phyloP scores from a whole-genome alignment of 148 eudicot genomes.

The Rhododendron kiyosumense region DNA sequence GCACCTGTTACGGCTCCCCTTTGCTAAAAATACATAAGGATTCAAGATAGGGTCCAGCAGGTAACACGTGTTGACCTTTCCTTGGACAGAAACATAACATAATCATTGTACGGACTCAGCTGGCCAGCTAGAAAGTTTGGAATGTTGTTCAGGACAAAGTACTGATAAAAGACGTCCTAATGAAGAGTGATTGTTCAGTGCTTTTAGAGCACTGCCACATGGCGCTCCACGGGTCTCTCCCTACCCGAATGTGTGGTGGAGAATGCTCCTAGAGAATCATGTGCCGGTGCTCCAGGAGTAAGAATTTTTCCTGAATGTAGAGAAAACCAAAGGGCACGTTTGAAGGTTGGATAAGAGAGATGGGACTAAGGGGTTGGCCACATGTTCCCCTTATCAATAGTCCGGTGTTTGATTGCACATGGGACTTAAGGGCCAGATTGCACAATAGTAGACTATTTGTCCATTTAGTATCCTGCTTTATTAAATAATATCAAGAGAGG shows the following conservation, averaged over 20 bases:
- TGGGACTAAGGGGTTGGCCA: neutral
- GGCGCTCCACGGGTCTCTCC: no score
- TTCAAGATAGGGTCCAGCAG: conserved; percentile 11
- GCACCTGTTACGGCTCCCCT: neutral
- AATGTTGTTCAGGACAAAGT: conserved; percentile 44
- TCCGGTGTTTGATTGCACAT: neutral
- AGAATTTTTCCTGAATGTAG: conserved; percentile 1
- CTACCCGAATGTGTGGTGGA: no score
- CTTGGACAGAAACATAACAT: conserved; percentile 13
- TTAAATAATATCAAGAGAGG: neutral
- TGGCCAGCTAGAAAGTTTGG: conserved; percentile 41
- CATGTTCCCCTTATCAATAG: no score
- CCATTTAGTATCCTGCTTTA: neutral
- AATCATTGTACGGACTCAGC: conserved; percentile 45
- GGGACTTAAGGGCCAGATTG: neutral
- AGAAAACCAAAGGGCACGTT: conserved; percentile 6
- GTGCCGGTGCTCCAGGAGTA: no score
- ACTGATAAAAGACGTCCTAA: conserved; percentile 21
- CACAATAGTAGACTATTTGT: neutral
- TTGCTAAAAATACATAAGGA: conserved; percentile 7
- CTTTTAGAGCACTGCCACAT: no score
- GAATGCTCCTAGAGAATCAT: no score
- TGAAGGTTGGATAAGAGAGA: neutral
- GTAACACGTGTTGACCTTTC: conserved; percentile 19
- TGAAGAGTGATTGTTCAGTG: no score